These are phyloP conservation scores for Fusarium sp. DNA, from an alignment of 2,329 filamentous ascomycete species.

Conservation along the genomic window DNA sequence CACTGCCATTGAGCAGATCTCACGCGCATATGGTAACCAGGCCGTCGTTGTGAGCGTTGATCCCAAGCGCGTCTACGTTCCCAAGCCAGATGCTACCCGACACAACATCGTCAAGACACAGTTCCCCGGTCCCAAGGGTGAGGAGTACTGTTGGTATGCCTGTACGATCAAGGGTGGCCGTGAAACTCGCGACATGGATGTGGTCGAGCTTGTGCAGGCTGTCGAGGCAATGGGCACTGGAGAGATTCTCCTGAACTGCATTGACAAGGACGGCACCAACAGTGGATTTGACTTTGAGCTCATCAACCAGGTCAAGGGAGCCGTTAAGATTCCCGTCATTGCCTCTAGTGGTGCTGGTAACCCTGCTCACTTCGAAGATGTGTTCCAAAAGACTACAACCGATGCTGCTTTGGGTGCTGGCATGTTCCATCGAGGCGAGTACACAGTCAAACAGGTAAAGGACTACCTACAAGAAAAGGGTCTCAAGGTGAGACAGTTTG, in stretches of 20 bases:
- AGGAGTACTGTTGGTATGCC: constrained; percentile 93
- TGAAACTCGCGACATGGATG: constrained; percentile 93
- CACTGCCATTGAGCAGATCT: constrained; percentile 96
- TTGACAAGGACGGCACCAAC: constrained; percentile 96
- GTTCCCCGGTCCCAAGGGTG: constrained; percentile 77
- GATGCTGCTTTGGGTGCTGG: constrained; percentile 95
- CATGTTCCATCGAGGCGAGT: constrained; percentile 97
- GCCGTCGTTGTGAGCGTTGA: constrained; percentile 97
- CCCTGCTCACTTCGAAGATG: constrained; percentile 88
- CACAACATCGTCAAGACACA: constrained; percentile 78
- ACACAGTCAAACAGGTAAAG: constrained; percentile 94
- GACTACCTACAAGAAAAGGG: constrained; percentile 78
- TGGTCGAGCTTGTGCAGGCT: constrained; percentile 85
- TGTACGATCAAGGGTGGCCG: constrained; percentile 97
- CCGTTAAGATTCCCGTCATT: constrained; percentile 92
- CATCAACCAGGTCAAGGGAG: constrained; percentile 86
- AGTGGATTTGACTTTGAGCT: constrained; percentile 94
- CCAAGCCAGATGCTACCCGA: constrained; percentile 75
- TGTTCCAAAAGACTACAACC: constrained; percentile 85
- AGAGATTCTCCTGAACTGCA: constrained; percentile 96
- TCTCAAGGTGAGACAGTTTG: constrained; percentile 82
- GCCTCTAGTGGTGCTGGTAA: constrained; percentile 92
- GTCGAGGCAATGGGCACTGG: constrained; percentile 97
- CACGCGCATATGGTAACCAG: constrained; percentile 91
- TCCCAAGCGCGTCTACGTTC: constrained; percentile 90